Evolutionary conservation across 177 flowering plant species (phyloP), one percentile per base, ranked within the genome.

Genomic region (Vitis hybrid): DNA sequence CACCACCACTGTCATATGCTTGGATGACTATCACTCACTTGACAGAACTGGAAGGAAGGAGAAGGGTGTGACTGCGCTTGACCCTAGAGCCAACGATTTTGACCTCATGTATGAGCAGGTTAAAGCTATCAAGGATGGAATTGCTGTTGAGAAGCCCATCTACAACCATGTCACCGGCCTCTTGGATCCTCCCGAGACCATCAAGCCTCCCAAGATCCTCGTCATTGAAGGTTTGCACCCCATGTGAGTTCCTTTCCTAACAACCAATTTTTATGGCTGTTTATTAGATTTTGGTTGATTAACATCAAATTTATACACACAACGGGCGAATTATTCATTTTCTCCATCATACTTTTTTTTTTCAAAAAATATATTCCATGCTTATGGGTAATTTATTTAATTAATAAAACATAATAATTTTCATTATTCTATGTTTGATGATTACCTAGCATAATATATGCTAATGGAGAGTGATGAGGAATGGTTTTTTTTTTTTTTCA

Each of bases 31-130:
- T 55, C 99, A 94, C 65, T 92, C 97, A 8, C 84, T 94, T 27
- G 99, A 94, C 56, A 85, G 99, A 56, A 90, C 86, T 13, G 99
- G 99, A 21, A 87, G 97, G 80, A 94, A 94, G 60, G 85, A 86
- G 75, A 84, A 94, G 67, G 97, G 97, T 4, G 99, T 94, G 35
- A 94, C 99, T 27, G 99, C 99, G 9, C 88, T 94, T 61, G 99
- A 94, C 79, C 99, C 99, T 58, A 89, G 84, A 82, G 99, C 99
- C 67, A 94, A 94, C 65, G 65, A 94, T 55, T 94, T 94, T 74
- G 99, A 91, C 73, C 89, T 94, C 64, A 94, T 94, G 99, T 94
- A 91, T 77, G 92, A 91, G 64, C 99, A 94, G 65, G 99, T 94
- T 63, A 94, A 94, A 80, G 91, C 93, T 58, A 53, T 94, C 9